A percentile compares a stretch with the other conserved stretches of the same genome.
phyloP scores from a whole-genome alignment of 176 grass and related monocot species.

The Thinopyrum elongatum region DNA sequence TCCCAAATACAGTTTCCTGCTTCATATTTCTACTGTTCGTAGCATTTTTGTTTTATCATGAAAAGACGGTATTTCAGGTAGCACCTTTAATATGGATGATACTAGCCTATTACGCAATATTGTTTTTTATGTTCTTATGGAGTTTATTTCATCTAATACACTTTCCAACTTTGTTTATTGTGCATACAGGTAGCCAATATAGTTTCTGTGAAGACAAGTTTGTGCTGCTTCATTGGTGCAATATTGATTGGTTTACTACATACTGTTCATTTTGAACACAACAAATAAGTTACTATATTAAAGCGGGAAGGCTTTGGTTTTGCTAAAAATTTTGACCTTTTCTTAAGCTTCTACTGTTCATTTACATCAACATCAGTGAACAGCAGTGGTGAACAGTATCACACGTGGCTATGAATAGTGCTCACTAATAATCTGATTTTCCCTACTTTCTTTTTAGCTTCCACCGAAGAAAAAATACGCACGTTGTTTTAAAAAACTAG shows the following conservation, averaged over 20 bases:
- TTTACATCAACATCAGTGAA: too few relatives aligned
- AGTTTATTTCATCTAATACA: neutral
- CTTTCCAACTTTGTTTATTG: neutral
- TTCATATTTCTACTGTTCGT: neutral
- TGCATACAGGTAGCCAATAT: neutral
- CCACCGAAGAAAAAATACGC: too few relatives aligned
- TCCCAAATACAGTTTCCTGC: neutral
- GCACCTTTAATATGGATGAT: neutral
- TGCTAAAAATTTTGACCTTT: too few relatives aligned
- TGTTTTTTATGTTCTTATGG: neutral
- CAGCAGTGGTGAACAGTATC: too few relatives aligned
- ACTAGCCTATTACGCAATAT: neutral
- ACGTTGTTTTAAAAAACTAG: too few relatives aligned
- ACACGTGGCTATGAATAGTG: too few relatives aligned
- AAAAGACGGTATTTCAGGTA: neutral
- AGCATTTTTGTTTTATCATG: neutral
- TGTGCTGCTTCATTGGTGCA: neutral
- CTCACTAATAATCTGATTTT: too few relatives aligned
- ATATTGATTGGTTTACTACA: neutral
- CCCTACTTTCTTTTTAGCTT: too few relatives aligned
- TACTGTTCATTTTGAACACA: too few relatives aligned
- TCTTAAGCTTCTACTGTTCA: too few relatives aligned
- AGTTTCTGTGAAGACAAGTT: neutral
- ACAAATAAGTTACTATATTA: too few relatives aligned
- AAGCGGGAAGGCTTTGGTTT: too few relatives aligned